Base-by-base conservation (phyloP, 441 rosid genomes). In the Adansonia gregorii region DNA sequence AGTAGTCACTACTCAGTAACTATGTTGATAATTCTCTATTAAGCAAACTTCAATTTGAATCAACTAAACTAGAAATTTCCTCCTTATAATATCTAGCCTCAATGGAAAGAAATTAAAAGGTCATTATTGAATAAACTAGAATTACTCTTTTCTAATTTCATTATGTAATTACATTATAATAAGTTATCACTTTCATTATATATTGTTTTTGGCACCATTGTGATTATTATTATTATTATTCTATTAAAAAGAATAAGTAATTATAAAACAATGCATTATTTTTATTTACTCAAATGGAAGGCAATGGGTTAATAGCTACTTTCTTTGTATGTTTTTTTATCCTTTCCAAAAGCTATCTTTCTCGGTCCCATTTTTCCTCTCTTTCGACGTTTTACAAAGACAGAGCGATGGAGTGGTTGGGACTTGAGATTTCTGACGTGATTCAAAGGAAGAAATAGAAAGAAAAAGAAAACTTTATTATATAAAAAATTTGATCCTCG, bases 401-500 rank as follows among this genome's bases (percentile, higher is more conserved):
- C 56, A 66, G 31, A 72, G 65, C 75, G 84, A 35, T 73, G 83
- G 84, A 86, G 88, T 82, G 17, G 91, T 87, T 89, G 87, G 80
- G 90, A 85, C 82, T 85, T 87, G 67, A 59, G 73, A 27, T 27
- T 6, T 82, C 82, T 85, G 82, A 82, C 79, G 71, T 19, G 71
- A 80, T 75, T 79, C 72, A 58, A 63, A 76, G 65, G 9, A 55
- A 54, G 12, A 14, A 35, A 55, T 70, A 60, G 72, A 10, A 63
- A 61, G 3, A 0, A n/a, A 58, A 74, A 54, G 64, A 81, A 61
- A 41, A 49, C 72, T 67, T 63, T 74, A 49, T 19, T 8, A 51
- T 20, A 39, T 24, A 76, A 73, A 54, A 15, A 19, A 19, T 8
- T 35, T 61, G 67, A 80, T 78, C 73, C 20, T 77, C 69, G 88